Evolutionary conservation across 129 eudicot genomes (phyloP).

Genomic region (Lactuca sativa): DNA sequence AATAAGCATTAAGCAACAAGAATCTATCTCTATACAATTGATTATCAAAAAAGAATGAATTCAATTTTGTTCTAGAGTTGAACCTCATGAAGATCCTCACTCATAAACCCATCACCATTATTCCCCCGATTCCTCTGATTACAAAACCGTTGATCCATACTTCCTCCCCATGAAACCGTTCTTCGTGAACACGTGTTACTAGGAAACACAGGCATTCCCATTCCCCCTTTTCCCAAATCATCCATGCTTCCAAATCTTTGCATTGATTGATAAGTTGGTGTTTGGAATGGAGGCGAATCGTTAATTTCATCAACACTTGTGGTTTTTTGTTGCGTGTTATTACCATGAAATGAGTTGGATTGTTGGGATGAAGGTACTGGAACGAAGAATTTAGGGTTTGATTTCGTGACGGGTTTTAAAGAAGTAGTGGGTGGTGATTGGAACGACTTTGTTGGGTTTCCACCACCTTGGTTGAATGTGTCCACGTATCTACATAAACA

Average conservation of each 20-base stretch:
- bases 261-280: constrained; percentile 52
- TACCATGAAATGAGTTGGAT: constrained; percentile 21
- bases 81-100: constrained; percentile 83
- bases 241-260: constrained; percentile 78
- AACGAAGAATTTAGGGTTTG: constrained; percentile 73
- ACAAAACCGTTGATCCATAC: constrained; percentile 41
- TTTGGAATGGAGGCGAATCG: constrained; percentile 36
- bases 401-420: constrained; percentile 43
- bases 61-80: constrained; percentile 43
- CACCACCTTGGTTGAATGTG: constrained; percentile 91
- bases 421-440: constrained; percentile 70
- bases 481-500: constrained; percentile 77
- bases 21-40: constrained; percentile 39
- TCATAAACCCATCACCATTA: constrained; percentile 50
- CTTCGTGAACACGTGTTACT: constrained; percentile 56
- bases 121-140: constrained; percentile 39
- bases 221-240: constrained; percentile 47
- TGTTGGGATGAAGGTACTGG: constrained; percentile 49
- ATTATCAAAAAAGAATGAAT: background rate
- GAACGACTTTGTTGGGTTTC: constrained; percentile 67
- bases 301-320: constrained; percentile 32
- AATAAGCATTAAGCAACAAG: background rate
- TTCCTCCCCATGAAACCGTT: constrained; percentile 89
- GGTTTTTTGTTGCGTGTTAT: constrained; percentile 28
- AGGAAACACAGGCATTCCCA: constrained; percentile 27